These are phyloP conservation scores for Acanthamoeba sp. DNA, from an alignment of 208 protist species.

Conservation along the genomic window DNA sequence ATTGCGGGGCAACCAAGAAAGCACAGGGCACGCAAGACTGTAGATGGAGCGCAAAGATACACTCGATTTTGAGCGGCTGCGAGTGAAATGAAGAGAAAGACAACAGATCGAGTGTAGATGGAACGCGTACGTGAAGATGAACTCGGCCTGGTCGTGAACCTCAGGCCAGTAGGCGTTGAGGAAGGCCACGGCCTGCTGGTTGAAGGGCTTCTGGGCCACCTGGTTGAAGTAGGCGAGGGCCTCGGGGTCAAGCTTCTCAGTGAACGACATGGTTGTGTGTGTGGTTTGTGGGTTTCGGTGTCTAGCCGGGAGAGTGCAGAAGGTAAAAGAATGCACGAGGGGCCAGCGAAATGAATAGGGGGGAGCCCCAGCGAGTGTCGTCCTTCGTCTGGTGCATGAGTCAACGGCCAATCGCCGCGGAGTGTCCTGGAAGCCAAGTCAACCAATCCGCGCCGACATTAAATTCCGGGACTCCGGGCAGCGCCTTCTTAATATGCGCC, in stretches of 20 bases:
- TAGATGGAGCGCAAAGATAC: not conserved
- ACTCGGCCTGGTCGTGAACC: conserved; percentile 79
- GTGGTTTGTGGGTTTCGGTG: not conserved
- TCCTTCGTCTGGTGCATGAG: no score
- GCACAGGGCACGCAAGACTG: not conserved
- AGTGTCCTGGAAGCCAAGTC: no score
- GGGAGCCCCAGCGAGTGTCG: no score
- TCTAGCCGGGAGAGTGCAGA: no score
- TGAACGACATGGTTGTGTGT: conserved; percentile 71
- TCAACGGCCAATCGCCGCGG: no score
- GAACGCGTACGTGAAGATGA: conserved; percentile 81
- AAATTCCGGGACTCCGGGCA: no score
- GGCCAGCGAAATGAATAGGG: no score
- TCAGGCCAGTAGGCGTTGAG: conserved; percentile 87
- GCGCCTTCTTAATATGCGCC: no score
- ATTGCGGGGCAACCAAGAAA: not conserved
- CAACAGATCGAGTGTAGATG: not conserved
- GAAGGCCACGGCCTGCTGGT: conserved; percentile 85
- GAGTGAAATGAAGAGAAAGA: not conserved
- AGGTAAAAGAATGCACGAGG: no score
- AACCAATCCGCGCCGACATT: no score
- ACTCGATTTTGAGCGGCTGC: not conserved
- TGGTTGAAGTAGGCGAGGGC: conserved; percentile 80
- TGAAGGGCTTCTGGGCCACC: conserved; percentile 78
- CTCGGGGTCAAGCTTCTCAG: conserved; percentile 81